Percentiles rank a stretch among this genome's conserved stretches.
These are phyloP conservation scores for Saprolegnia parasitica DNA, from an alignment of 352 stramenopile genomes.

Conservation along the genomic window DNA sequence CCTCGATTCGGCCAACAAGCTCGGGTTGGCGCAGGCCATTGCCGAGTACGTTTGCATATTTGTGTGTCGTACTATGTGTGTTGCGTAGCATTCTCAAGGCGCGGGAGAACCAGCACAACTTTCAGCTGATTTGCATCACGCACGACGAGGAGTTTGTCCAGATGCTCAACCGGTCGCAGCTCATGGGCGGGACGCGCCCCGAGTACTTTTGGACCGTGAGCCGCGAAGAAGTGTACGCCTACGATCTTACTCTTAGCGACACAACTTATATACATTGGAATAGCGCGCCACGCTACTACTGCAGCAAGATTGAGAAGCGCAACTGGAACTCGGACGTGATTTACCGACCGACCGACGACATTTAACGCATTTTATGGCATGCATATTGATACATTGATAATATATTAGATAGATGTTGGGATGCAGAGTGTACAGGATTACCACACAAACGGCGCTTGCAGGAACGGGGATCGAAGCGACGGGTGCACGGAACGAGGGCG, in stretches of 20 bases:
- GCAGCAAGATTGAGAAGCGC: slow-evolving; percentile 73
- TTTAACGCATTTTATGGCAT: slow-evolving; percentile 31
- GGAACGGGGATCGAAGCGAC: background rate
- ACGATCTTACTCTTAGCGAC: background rate
- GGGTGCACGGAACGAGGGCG: background rate
- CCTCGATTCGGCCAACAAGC: slow-evolving; percentile 96
- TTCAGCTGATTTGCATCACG: slow-evolving; percentile 99
- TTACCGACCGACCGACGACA: slow-evolving; percentile 31
- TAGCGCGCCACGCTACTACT: slow-evolving; percentile 38
- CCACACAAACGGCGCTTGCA: background rate
- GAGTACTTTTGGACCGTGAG: slow-evolving; percentile 84
- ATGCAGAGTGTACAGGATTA: background rate
- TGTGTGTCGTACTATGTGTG: background rate
- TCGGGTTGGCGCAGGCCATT: slow-evolving; percentile 82
- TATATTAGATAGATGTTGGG: background rate
- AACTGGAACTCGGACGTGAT: slow-evolving; percentile 44
- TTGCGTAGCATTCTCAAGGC: slow-evolving; percentile 91
- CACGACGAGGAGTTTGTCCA: slow-evolving; percentile 97
- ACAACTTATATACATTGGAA: too few species aligned
- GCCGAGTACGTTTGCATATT: slow-evolving; percentile 54
- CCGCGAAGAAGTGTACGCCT: slow-evolving; percentile 74
- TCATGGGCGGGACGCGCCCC: slow-evolving; percentile 62
- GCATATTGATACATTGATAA: background rate
- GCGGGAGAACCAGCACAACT: slow-evolving; percentile 94
- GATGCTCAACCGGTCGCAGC: slow-evolving; percentile 78